Base-by-base conservation (phyloP, 768 basidiomycete genomes). In the Suillus alpinus region DNA sequence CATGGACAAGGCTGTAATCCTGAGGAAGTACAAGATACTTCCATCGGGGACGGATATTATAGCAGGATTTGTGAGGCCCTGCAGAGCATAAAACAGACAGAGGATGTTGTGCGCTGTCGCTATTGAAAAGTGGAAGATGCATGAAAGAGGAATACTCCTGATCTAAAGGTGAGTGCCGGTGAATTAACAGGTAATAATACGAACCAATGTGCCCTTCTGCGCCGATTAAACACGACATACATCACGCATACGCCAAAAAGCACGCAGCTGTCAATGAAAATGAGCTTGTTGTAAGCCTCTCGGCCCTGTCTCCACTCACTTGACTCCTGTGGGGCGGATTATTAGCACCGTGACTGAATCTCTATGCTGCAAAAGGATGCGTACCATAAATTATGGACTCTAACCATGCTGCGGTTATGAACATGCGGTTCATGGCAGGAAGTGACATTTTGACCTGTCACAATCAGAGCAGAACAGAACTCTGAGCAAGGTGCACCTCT, bases 101-200 rank as follows among this genome's bases (percentile, higher is more conserved):
- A 46, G 32, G 34, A 57, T 46, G 57, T 37, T 43, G 40, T 57
- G 57, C n/a, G 41, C 57, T 36, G 57, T 57, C 13, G 57, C 39
- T 3, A 57, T 57, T 6, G 40, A 57, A n/a, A 57, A 44, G 32
- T 32, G 41, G 18, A 57, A 57, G 31, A 46, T 31, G 40, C 57
- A 43, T 57, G 57, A 57, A n/a, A 16, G 4, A 13, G 26, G 20
- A 41, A 46, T 12, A 16, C 46, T 8, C 23, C 57, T 57, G 41
- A 26, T 26, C 20, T n/a, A 23, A 20, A 23, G 14, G 16, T 56
- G 36, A 56, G 53, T 20, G 16, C 34, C 12, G 31, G 6, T 8
- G 26, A 23, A 20, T 39, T 31, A 26, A 40, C 39, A 31, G 12
- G 13, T 20, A 26, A 26, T 26, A 20, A 2, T 20, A 57, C 41